Percentiles rank a stretch among this genome's conserved stretches.
Conservation (phyloP, 176 grass and related monocot genomes). For the Eremochloa ophiuroides region DNA sequence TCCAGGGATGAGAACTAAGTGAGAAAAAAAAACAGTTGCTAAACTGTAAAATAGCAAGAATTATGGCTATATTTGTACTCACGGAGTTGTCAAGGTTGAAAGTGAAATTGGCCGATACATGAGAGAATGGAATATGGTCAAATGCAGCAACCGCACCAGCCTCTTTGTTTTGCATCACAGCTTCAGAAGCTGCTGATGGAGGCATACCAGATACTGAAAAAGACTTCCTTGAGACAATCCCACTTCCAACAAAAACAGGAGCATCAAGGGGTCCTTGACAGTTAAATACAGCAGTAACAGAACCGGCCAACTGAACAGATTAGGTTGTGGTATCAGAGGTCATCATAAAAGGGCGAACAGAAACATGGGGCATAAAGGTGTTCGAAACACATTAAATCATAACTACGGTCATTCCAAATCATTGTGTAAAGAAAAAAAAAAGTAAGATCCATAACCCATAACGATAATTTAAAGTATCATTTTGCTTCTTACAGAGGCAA, state of each 20-base stretch:
- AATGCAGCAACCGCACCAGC: conserved; percentile 95
- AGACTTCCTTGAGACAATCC: conserved; percentile 93
- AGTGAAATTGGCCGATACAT: conserved; percentile 95
- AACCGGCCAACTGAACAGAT: conserved; percentile 75
- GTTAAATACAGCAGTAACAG: conserved; percentile 94
- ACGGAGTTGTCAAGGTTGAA: conserved; percentile 97
- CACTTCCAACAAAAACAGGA: conserved; percentile 97
- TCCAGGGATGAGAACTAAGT: conserved; percentile 7
- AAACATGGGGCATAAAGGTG: background rate
- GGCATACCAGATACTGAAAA: conserved; percentile 73
- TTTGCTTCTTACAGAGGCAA: conserved; percentile 9
- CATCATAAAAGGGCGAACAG: conserved; percentile 18
- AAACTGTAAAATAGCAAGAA: conserved; percentile 15
- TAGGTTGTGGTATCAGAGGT: conserved; percentile 27
- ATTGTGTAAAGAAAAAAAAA: conserved; percentile 6
- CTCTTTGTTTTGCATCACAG: conserved; percentile 93
- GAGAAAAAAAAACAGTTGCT: background rate
- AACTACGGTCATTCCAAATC: background rate
- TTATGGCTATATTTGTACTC: conserved; percentile 34
- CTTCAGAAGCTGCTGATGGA: conserved; percentile 87
- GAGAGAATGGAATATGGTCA: conserved; percentile 92
- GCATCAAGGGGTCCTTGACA: conserved; percentile 97
- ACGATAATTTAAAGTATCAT: conserved; percentile 9
- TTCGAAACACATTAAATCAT: conserved; percentile 14
- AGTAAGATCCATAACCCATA: background rate